Evolutionary conservation across 2,329 filamentous ascomycete species (phyloP).

Genomic region (Magnaporthiopsis rhizophila): DNA sequence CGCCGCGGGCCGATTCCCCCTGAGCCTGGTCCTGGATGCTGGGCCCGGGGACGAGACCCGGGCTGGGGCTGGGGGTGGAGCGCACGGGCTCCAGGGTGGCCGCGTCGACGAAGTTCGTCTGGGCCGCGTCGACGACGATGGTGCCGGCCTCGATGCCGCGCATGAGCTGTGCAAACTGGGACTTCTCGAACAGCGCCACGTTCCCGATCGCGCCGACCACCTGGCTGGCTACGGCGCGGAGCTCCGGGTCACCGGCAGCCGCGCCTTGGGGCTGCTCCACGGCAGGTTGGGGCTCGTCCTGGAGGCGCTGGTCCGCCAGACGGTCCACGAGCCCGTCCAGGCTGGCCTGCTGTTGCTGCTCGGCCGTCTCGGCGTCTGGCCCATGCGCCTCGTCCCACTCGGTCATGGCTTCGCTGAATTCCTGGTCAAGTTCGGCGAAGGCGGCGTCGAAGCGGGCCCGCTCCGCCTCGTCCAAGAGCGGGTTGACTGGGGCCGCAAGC

Average conservation of each 20-base stretch:
- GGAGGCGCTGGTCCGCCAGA: constrained; percentile 9
- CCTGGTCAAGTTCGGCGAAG: constrained; percentile 12
- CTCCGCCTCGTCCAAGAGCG: constrained; percentile 7
- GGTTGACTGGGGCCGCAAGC: neutral
- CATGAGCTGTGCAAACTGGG: constrained; percentile 71
- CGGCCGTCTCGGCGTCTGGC: constrained; percentile 19
- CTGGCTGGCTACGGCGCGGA: constrained; percentile 63
- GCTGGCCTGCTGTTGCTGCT: neutral
- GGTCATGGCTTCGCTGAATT: constrained; percentile 12
- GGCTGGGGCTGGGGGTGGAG: constrained; percentile 6
- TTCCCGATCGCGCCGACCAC: constrained; percentile 61
- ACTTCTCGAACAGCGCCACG: constrained; percentile 72
- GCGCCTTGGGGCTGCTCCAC: constrained; percentile 13
- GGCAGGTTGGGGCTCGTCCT: constrained; percentile 9
- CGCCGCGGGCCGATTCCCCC: neutral
- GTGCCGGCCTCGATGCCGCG: constrained; percentile 63
- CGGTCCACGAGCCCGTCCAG: constrained; percentile 25
- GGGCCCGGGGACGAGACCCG: too few relatives aligned
- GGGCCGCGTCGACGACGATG: constrained; percentile 59
- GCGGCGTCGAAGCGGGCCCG: constrained; percentile 11
- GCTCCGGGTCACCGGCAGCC: constrained; percentile 27
- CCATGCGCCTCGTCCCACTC: constrained; percentile 19
- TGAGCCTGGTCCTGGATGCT: neutral
- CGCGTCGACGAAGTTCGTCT: constrained; percentile 19
- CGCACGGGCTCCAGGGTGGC: constrained; percentile 17